Evolutionary conservation across 202 grass and related monocot species (phyloP).

Genomic region (Hordeum pubiflorum): DNA sequence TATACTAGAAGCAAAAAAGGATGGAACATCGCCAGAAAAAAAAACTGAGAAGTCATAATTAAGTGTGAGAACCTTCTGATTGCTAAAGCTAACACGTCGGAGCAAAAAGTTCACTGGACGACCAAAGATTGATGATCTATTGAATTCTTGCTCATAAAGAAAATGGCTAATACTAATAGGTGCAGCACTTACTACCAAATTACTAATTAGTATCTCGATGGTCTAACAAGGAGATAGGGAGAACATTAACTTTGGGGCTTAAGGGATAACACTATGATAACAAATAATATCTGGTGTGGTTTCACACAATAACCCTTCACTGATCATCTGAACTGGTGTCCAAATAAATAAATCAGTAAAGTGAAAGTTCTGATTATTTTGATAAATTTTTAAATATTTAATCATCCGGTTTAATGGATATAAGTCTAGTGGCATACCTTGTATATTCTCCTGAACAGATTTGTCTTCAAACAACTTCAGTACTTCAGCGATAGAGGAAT

Average conservation of each 20-base stretch:
- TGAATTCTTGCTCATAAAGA: not conserved
- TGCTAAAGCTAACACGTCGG: slow-evolving; percentile 16
- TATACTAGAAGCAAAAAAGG: not conserved
- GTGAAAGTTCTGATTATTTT: not conserved
- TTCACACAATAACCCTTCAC: not conserved
- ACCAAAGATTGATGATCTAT: not conserved
- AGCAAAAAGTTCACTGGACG: not conserved
- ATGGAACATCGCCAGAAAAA: not conserved
- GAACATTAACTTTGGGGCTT: not conserved
- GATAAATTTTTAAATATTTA: not conserved
- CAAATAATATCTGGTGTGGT: not conserved
- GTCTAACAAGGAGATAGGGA: not conserved
- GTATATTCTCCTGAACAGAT: slow-evolving; percentile 26
- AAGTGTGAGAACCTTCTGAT: not conserved
- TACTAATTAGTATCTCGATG: not conserved
- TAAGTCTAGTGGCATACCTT: slow-evolving; percentile 29
- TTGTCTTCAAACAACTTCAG: slow-evolving; percentile 31
- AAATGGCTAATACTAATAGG: not conserved
- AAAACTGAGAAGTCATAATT: not conserved
- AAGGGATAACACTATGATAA: not conserved
- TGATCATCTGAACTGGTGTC: not conserved
- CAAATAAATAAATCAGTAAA: not conserved
- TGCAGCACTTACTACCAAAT: not conserved
- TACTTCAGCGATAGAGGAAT: slow-evolving; percentile 35
- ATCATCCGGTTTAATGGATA: not conserved